Conservation (phyloP, 345 rosid genomes). For the Aquilaria malaccensis region DNA sequence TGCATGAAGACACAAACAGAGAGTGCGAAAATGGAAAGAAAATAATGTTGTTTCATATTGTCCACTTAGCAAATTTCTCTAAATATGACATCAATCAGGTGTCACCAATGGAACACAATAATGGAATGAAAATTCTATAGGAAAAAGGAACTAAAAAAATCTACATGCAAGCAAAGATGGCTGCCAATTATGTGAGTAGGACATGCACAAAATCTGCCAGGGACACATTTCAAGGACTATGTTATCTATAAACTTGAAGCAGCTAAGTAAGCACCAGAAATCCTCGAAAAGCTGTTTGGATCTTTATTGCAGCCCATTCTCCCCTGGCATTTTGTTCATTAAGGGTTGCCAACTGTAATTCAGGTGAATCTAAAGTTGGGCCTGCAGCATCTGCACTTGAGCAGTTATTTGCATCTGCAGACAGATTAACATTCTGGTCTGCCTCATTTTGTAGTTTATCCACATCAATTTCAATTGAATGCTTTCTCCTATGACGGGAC, state of each 20-base stretch:
- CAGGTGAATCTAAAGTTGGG: conserved; percentile 44
- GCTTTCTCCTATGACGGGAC: conserved; percentile 55
- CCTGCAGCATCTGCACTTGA: conserved; percentile 36
- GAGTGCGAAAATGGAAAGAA: too few relatives aligned
- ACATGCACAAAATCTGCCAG: too few relatives aligned
- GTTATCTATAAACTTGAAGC: not conserved
- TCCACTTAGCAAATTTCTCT: too few relatives aligned
- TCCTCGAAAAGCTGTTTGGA: conserved; percentile 93
- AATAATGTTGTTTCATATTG: too few relatives aligned
- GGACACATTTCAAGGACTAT: too few relatives aligned
- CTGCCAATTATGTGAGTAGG: too few relatives aligned
- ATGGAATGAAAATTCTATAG: too few relatives aligned
- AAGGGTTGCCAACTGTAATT: conserved; percentile 33
- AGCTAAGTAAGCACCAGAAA: conserved; percentile 56
- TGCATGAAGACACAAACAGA: too few relatives aligned
- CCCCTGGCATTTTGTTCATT: conserved; percentile 38
- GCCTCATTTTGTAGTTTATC: conserved; percentile 49
- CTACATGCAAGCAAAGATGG: too few relatives aligned
- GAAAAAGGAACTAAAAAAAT: too few relatives aligned
- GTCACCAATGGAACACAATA: too few relatives aligned
- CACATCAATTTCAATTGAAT: conserved; percentile 46
- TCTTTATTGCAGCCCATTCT: conserved; percentile 72
- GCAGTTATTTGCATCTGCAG: conserved; percentile 28
- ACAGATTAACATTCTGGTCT: conserved; percentile 21
- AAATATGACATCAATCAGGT: too few relatives aligned